phyloP scores from a whole-genome alignment of 1,284 basidiomycete species.

The Ceratobasidium sp. region DNA sequence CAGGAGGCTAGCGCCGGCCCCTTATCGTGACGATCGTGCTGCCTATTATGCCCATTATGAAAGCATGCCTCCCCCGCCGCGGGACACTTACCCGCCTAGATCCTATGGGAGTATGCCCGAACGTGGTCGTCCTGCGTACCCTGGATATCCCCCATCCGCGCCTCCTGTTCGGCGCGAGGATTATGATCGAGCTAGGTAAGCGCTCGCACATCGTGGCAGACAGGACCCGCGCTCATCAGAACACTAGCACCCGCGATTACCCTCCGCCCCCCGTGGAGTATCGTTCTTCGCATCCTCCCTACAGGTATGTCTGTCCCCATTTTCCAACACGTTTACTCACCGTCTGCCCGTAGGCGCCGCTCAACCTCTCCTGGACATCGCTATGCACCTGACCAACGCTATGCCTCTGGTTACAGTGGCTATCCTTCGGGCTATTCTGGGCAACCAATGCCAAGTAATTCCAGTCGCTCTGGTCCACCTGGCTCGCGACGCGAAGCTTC shows the following conservation, averaged over 20 bases:
- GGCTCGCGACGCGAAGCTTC: slow-evolving; percentile 36
- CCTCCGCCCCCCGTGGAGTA: slow-evolving; percentile 34
- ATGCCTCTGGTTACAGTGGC: slow-evolving; percentile 39
- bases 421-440: slow-evolving; percentile 38
- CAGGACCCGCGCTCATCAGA: neutral
- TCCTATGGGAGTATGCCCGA: slow-evolving; percentile 8
- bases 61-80: slow-evolving; percentile 23
- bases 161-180: slow-evolving; percentile 33
- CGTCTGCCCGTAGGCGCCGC: slow-evolving; percentile 11
- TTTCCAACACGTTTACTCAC: neutral
- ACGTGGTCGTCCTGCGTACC: slow-evolving; percentile 30
- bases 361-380: slow-evolving; percentile 40
- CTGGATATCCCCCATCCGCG: slow-evolving; percentile 25
- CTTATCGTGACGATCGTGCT: slow-evolving; percentile 32
- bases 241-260: slow-evolving; percentile 20
- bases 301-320: slow-evolving; percentile 15
- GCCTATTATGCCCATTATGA: slow-evolving; percentile 35
- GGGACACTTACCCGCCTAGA: slow-evolving; percentile 28
- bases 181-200: slow-evolving; percentile 34
- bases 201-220: neutral
- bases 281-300: slow-evolving; percentile 33
- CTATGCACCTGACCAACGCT: slow-evolving; percentile 39
- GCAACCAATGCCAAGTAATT: slow-evolving; percentile 29
- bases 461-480: slow-evolving; percentile 40
- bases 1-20: slow-evolving; percentile 32